Evolutionary conservation across 441 rosid species (phyloP), one percentile per base, ranked within the genome.

Genomic region (Bruguiera hainesii): DNA sequence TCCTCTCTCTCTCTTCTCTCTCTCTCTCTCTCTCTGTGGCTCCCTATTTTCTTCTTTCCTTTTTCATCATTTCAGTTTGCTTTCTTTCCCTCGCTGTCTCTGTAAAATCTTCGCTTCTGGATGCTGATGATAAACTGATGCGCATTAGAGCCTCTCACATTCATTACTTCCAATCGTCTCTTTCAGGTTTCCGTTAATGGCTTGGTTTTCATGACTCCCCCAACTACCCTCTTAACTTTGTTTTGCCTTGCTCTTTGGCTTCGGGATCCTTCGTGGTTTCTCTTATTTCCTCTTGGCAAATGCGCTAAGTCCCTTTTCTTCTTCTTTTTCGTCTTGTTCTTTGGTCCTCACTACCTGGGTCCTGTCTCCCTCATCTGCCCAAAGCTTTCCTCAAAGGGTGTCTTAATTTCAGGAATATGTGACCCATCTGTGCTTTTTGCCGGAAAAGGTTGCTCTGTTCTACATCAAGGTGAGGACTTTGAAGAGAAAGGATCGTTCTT

Each of bases 111-210:
- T 26, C 16, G 15, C 30, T 56, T 50, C 51, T 74, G 31, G 48
- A 49, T 58, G 2, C 61, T 63, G 39, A 1, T 20, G 6, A 16
- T 35, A 2, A 10, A 9, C 35, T n/a, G 49, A 16, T 67, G 7
- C 31, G 26, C 20, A 59, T 50, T 50, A 55, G 66, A 19, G 31
- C n/a, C 49, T 30, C 35, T 30, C 35, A 20, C 72, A 26, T 57
- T 63, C 35, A 20, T 73, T 48, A n/a, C 63, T 67, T 30, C 35
- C 28, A 25, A 33, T 49, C 28, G 13, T 19, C 61, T 60, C 56
- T 60, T 59, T 64, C 70, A 25, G 66, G 63, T 59, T 65, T 57
- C 72, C 67, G 42, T 73, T 65, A 62, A 60, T 70, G 67, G 58
- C 30, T 69, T 66, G 20, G 28, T 26, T 71, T 67, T 71, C 62